Evolutionary conservation across 2,329 filamentous ascomycete genomes (phyloP), one percentile per base, ranked within the genome.

Genomic region (Calonectria henricotiae): DNA sequence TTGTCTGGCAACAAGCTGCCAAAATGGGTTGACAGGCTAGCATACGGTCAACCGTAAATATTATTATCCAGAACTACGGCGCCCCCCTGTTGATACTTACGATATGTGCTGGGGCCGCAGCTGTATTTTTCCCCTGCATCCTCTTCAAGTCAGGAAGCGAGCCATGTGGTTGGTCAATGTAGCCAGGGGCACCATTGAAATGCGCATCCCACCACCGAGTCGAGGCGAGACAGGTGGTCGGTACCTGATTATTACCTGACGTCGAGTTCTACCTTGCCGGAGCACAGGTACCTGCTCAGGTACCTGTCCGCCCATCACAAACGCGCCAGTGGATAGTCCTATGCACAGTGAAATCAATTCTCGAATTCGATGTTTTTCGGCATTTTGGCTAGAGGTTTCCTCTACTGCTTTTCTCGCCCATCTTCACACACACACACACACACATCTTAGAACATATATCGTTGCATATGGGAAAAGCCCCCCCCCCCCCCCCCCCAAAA

Each of bases 201-300:
- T 49, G 46, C 55, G 62, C 44, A 65, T 65, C 49, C 54, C 39
- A 62, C 55, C 32, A 43, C 35, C 54, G 61, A 68, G 66, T 46
- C 66, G 49, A 58, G 66, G 61, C 66, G 49, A 68, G 55, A 44
- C 32, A 41, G 60, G 39, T 58, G 49, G 66, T 64, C 61, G 67
- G 67, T 65, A 69, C 67, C 67, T 69, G 67, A 65, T 69, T 62
- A 69, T 69, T 69, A 69, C 67, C 67, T 69, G 67, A 69, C 54
- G 27, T 63, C 60, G 44, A 65, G 61, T 64, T 47, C 60, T 46
- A 47, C 65, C 51, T 41, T 35, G 32, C 43, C 43, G 35, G 62
- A 39, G 20, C 41, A 60, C 6, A 61, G 39, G 55, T 41, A 46
- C 43, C 43, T 23, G 11, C 54, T 30, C 13, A 61, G 25, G 32